Percentiles rank a stretch among this genome's conserved stretches.
phyloP scores from a whole-genome alignment of 1,284 basidiomycete species.

The Tausonia pullulans region DNA sequence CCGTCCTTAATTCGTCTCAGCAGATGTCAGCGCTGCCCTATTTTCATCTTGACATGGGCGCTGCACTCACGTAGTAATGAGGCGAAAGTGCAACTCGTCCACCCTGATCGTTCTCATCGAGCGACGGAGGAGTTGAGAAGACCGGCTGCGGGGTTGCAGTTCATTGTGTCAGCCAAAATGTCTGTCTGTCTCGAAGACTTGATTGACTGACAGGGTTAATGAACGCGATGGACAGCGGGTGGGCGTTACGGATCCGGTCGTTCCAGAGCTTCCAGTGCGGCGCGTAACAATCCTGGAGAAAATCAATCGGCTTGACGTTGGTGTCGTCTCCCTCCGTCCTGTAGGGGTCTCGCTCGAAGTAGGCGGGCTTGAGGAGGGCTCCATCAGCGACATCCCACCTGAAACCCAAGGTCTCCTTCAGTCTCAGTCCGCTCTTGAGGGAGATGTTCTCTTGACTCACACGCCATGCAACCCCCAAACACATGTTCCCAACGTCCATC shows the following conservation, averaged over 20 bases:
- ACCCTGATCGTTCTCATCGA: conserved; percentile 1
- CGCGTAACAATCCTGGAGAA: conserved; percentile 6
- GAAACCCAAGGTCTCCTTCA: no score
- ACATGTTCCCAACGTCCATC: conserved; percentile 76
- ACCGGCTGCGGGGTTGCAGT: background rate
- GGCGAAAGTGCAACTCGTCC: conserved; percentile 5
- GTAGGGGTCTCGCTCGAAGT: background rate
- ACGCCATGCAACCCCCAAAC: conserved; percentile 88
- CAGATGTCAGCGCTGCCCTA: no score
- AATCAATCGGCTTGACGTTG: background rate
- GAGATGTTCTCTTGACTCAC: conserved; percentile 45
- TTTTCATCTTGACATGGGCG: background rate
- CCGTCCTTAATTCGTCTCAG: background rate
- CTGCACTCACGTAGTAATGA: background rate
- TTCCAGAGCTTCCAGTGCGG: conserved; percentile 4
- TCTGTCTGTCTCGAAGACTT: no score
- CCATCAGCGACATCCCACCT: background rate
- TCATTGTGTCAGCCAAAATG: no score
- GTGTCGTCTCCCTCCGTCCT: no score
- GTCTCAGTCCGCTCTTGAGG: background rate
- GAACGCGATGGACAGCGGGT: conserved; percentile 2
- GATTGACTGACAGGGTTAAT: background rate
- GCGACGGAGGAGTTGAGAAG: background rate
- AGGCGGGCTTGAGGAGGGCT: background rate
- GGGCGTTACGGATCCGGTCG: background rate